Evolutionary conservation across 495 filamentous ascomycete genomes (phyloP).

Genomic region (Saxispiralis lemnorum): DNA sequence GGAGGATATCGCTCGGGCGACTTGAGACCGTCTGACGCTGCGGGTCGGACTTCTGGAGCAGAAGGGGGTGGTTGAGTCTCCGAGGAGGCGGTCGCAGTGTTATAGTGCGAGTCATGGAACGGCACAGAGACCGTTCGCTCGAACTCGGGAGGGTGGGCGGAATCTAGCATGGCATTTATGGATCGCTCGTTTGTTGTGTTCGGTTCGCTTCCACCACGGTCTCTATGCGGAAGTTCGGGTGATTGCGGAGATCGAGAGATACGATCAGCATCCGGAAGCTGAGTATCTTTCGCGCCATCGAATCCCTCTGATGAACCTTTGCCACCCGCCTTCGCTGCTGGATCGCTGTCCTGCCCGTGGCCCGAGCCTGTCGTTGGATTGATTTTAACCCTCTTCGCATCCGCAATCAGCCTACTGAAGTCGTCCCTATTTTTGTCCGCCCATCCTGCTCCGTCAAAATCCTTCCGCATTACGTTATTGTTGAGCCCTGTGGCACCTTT

Average conservation of each 20-base stretch:
- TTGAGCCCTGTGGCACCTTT: slow-evolving; percentile 16
- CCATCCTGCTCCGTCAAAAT: slow-evolving; percentile 70
- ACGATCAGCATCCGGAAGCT: too few species aligned
- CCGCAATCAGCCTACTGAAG: slow-evolving; percentile 58
- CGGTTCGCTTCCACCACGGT: not conserved
- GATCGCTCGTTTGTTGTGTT: not conserved
- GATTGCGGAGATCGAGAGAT: not conserved
- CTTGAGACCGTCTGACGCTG: not conserved
- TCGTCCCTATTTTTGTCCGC: slow-evolving; percentile 49
- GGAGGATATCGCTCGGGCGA: not conserved
- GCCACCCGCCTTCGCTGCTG: not conserved
- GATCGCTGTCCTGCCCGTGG: not conserved
- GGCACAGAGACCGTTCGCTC: too few species aligned
- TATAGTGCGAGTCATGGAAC: not conserved
- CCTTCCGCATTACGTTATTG: slow-evolving; percentile 46
- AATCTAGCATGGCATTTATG: too few species aligned
- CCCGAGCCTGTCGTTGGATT: not conserved
- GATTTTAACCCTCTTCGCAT: slow-evolving; percentile 35
- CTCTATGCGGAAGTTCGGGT: too few species aligned
- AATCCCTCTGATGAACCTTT: not conserved
- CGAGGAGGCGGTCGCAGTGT: not conserved
- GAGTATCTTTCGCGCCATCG: not conserved
- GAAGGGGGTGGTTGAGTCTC: not conserved
- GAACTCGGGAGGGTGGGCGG: too few species aligned
- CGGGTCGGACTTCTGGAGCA: not conserved